Evolutionary conservation across 2,329 filamentous ascomycete genomes (phyloP).

Genomic region (Calonectria crousiana): DNA sequence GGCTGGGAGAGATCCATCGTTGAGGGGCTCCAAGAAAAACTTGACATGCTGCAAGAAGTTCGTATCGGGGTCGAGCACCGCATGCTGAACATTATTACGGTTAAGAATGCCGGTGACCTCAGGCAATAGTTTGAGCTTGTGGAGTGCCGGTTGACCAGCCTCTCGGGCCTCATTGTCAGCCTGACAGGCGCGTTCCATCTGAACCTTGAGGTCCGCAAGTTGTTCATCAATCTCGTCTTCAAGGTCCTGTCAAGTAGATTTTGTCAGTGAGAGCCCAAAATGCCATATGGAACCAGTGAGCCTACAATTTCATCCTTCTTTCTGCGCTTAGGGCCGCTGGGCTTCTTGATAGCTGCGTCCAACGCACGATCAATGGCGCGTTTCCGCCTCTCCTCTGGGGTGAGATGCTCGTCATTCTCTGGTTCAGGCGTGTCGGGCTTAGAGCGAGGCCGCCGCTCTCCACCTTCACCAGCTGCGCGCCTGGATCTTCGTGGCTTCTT

Average conservation of each 20-base stretch:
- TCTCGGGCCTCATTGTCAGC: slow-evolving; percentile 87
- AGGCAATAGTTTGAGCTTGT: slow-evolving; percentile 94
- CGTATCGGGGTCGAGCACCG: slow-evolving; percentile 92
- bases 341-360: slow-evolving; percentile 88
- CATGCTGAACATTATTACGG: slow-evolving; percentile 86
- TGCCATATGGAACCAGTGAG: slow-evolving; percentile 29
- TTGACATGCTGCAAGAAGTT: slow-evolving; percentile 95
- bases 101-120: slow-evolving; percentile 91
- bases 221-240: slow-evolving; percentile 92
- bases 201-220: slow-evolving; percentile 86
- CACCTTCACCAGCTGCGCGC: slow-evolving; percentile 54
- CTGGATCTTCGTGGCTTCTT: slow-evolving; percentile 62
- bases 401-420: slow-evolving; percentile 82
- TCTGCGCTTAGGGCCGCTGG: slow-evolving; percentile 72
- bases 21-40: slow-evolving; percentile 96
- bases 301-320: slow-evolving; percentile 91
- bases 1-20: slow-evolving; percentile 92
- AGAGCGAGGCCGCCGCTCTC: slow-evolving; percentile 61
- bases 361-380: slow-evolving; percentile 88
- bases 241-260: slow-evolving; percentile 72
- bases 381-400: slow-evolving; percentile 86
- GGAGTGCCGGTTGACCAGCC: slow-evolving; percentile 82
- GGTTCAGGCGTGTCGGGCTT: slow-evolving; percentile 64
- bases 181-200: slow-evolving; percentile 92
- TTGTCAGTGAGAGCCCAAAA: slow-evolving; percentile 34